These are phyloP conservation scores for Circinella umbellata DNA, from an alignment of 371 early-diverging fungal species.

Conservation along the genomic window DNA sequence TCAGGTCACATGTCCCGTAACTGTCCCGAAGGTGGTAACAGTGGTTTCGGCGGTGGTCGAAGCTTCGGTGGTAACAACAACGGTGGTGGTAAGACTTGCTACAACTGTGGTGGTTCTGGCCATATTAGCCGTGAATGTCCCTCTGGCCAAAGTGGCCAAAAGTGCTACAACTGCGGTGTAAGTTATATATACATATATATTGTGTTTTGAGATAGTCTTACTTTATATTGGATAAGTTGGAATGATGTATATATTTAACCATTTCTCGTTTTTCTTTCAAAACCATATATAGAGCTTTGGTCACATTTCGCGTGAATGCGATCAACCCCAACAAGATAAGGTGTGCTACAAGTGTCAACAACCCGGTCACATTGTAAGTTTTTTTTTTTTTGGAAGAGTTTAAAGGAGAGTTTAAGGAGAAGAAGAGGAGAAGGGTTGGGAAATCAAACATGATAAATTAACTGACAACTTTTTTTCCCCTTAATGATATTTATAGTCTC, in stretches of 20 bases:
- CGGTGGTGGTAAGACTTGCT: slow-evolving; percentile 45
- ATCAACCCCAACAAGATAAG: slow-evolving; percentile 47
- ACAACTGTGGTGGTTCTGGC: slow-evolving; percentile 62
- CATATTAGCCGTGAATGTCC: slow-evolving; percentile 54
- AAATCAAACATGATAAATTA: neutral
- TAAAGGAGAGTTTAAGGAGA: no score
- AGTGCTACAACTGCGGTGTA: slow-evolving; percentile 76
- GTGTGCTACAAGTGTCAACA: slow-evolving; percentile 72
- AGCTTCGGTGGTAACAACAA: slow-evolving; percentile 23
- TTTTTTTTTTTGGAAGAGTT: neutral
- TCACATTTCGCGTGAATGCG: slow-evolving; percentile 56
- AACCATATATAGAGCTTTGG: slow-evolving; percentile 33
- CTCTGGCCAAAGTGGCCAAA: slow-evolving; percentile 50
- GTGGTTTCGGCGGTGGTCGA: slow-evolving; percentile 33
- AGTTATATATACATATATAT: slow-evolving; percentile 12
- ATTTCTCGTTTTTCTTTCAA: no score
- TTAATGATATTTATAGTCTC: slow-evolving; percentile 19
- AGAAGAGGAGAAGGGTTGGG: no score
- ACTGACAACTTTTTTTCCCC: neutral
- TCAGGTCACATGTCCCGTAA: slow-evolving; percentile 67
- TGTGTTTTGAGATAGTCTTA: no score
- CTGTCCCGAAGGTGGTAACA: slow-evolving; percentile 53
- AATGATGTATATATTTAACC: no score
- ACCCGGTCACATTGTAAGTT: slow-evolving; percentile 56
- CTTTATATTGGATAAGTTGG: no score